phyloP scores from a whole-genome alignment of 1,284 basidiomycete species.

The Ceratobasidium sp. region DNA sequence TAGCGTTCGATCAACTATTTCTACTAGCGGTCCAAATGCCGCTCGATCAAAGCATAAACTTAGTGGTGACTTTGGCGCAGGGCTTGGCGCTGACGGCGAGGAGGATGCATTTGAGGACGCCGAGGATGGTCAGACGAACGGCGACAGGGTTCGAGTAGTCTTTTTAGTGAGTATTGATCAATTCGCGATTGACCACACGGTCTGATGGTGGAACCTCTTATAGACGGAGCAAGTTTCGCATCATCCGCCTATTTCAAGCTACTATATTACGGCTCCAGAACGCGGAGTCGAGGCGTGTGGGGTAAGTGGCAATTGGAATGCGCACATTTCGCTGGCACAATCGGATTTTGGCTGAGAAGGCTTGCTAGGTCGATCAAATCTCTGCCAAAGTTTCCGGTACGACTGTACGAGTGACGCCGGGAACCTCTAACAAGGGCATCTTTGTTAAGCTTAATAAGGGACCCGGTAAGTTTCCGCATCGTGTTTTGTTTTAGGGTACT shows the following conservation, averaged over 20 bases:
- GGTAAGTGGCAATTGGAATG: constrained; percentile 48
- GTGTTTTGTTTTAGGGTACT: background rate
- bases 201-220: background rate
- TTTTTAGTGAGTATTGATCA: constrained; percentile 67
- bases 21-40: constrained; percentile 47
- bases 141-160: constrained; percentile 71
- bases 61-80: background rate
- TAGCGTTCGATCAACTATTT: constrained; percentile 64
- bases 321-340: background rate
- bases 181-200: too few species aligned
- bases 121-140: constrained; percentile 59
- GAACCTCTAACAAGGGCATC: constrained; percentile 88
- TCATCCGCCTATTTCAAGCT: constrained; percentile 95
- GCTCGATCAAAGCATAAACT: constrained; percentile 30
- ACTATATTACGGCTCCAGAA: constrained; percentile 81
- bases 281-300: constrained; percentile 79
- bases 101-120: constrained; percentile 57
- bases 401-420: constrained; percentile 84
- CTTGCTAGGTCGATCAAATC: constrained; percentile 84
- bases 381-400: constrained; percentile 90
- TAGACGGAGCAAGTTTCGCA: constrained; percentile 91
- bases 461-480: constrained; percentile 64
- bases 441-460: constrained; percentile 83
- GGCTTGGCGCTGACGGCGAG: constrained; percentile 32
- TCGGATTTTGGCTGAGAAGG: background rate